Evolutionary conservation across 768 basidiomycete species (phyloP).

Genomic region (Kwoniella newhampshirensis): DNA sequence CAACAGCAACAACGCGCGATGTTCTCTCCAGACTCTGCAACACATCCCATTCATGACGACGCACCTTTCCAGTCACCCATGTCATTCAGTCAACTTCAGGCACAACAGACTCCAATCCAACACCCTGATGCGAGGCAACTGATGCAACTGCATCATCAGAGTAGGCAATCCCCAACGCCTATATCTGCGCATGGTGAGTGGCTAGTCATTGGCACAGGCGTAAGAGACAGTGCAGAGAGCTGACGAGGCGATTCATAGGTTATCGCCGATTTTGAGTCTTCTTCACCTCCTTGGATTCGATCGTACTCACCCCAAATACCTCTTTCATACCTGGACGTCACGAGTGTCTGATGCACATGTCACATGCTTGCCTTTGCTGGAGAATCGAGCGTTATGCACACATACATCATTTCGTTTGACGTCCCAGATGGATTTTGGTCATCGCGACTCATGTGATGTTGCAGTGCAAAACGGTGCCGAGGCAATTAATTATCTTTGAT

Average conservation of each 20-base stretch:
- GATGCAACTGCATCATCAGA: constrained; percentile 17
- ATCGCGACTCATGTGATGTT: no score
- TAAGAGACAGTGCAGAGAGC: background rate
- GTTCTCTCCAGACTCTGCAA: constrained; percentile 21
- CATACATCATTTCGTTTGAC: no score
- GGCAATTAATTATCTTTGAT: no score
- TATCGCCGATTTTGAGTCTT: constrained; percentile 24
- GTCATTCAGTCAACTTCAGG: constrained; percentile 10
- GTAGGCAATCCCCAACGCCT: constrained; percentile 16
- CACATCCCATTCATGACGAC: constrained; percentile 5
- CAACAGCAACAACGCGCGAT: constrained; percentile 9
- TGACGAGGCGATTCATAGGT: constrained; percentile 9
- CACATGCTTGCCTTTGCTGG: no score
- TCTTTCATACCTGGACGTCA: no score
- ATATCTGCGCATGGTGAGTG: constrained; percentile 20
- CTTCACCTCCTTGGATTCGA: no score
- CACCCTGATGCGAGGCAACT: constrained; percentile 19
- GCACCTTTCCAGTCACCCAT: background rate
- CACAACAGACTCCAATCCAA: constrained; percentile 14
- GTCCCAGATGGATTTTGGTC: no score
- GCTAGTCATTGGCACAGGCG: background rate
- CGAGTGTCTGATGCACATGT: no score
- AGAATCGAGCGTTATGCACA: no score
- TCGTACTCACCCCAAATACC: no score
- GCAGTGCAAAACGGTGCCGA: no score